phyloP scores from a whole-genome alignment of 129 eudicot genomes.

The Solidago caesia region DNA sequence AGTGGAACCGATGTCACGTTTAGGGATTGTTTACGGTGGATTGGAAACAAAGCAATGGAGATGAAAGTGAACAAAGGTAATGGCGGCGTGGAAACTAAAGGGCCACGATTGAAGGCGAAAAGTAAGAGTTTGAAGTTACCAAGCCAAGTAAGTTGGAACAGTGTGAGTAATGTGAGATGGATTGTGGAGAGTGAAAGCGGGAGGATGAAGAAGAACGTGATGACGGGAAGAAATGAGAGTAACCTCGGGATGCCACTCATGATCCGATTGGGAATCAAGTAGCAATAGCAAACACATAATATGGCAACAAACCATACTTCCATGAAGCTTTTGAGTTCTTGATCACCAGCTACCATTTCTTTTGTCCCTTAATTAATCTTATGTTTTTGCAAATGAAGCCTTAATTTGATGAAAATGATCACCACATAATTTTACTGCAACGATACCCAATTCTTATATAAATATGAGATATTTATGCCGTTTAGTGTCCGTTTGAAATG shows the following conservation, averaged over 20 bases:
- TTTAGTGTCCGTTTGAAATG: too few relatives aligned
- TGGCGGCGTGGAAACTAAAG: constrained; percentile 42
- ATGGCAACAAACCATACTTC: not conserved
- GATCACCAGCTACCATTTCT: not conserved
- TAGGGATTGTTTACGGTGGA: constrained; percentile 11
- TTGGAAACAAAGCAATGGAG: constrained; percentile 50
- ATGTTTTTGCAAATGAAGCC: too few relatives aligned
- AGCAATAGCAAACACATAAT: constrained; percentile 35
- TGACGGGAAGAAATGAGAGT: constrained; percentile 34
- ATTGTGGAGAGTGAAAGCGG: constrained; percentile 53
- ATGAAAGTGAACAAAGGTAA: constrained; percentile 37
- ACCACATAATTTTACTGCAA: too few relatives aligned
- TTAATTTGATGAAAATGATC: too few relatives aligned
- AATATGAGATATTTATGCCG: too few relatives aligned
- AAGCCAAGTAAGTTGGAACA: constrained; percentile 64
- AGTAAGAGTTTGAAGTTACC: constrained; percentile 60
- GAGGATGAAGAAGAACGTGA: constrained; percentile 40
- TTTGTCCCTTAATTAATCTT: too few relatives aligned
- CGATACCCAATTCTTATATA: too few relatives aligned
- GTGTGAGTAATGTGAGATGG: constrained; percentile 46
- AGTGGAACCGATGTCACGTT: too few relatives aligned
- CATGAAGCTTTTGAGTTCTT: not conserved
- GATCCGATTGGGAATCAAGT: constrained; percentile 34
- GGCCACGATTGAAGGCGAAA: constrained; percentile 48
- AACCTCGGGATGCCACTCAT: constrained; percentile 33